Base-by-base conservation (phyloP, 306 rosid species). In the Cucurbita maxima region DNA sequence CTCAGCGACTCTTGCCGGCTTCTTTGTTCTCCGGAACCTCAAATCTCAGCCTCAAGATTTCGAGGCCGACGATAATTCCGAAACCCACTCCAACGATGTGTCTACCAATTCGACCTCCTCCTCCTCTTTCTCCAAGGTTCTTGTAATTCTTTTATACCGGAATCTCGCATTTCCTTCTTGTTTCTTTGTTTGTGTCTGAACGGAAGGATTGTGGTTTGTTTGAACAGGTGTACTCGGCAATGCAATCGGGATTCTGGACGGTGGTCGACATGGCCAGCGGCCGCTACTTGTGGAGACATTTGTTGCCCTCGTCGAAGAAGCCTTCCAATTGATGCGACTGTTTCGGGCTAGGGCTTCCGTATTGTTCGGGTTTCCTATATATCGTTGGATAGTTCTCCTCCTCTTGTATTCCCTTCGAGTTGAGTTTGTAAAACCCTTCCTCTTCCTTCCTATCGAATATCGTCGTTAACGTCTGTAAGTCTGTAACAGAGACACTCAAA, bases 1-100 rank as follows among this genome's bases (percentile, higher is more conserved):
- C 73, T 90, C 98, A 3, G 98, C 98, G 75, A 93, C 97, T 57
- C 92, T 93, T 16, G 98, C 98, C 79, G 98, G 98, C 38, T 88
- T 88, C 87, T 87, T 90, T 54, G 85, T 93, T 66, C 77, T 93
- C 87, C 77, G 97, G 19, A 93, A 86, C 83, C 83, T 93, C 87
- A 83, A 89, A 78, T 88, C 88, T 30, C 85, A 78, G 1, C 75
- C 85, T 60, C 11, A 58, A 15, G 57, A 75, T 37, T 40, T 58
- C 15, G 76, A 7, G 75, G 41, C 64, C 75, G 75, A 5, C 66
- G 20, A 75, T 4, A 4, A 40, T 13, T 18, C 75, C 58, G 72
- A 15, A 6, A 56, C 36, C 5, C 72, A 52, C 47, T 58, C 77
- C 36, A 71, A 13, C 56, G 54, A 69, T 52, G 44, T 37, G 64